Evolutionary conservation across 1,284 basidiomycete genomes (phyloP), one percentile per base, ranked within the genome.

Genomic region (Meira miltonrushii): DNA sequence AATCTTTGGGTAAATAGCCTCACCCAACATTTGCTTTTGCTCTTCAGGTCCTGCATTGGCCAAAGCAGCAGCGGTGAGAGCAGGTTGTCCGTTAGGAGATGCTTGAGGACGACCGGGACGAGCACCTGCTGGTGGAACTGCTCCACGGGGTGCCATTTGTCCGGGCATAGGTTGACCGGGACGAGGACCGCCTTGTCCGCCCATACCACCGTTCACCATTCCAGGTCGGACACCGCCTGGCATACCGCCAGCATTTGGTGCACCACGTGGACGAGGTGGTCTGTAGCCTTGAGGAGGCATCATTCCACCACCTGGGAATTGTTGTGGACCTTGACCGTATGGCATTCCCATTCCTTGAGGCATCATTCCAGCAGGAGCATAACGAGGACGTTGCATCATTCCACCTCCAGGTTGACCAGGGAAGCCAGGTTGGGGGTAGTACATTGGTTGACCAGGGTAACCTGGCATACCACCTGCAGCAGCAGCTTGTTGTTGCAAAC

Each of bases 21-120:
- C 75, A 44, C 75, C 75, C 43, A 78, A 69, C 72, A 78, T 78
- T 66, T 78, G 75, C 75, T 78, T 78, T 69, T 78, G 75, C 67
- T 78, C 75, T 57, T 78, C 75, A 47, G 75, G 75, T 62, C 74
- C 69, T 15, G 75, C 75, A 60, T 75, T 74, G 48, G 75, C 75
- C 11, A 78, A 67, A 17, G 74, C 71, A 51, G 72, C 73, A 13
- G 75, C 72, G 55, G 67, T 78, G 52, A 78, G 64, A 40, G 55
- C 47, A 47, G 71, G 72, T 64, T 71, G 68, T 33, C 62, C 61
- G 52, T 59, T 54, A 1, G 66, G 65, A 41, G 64, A 64, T 25
- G 54, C 62, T 38, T 61, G 61, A 39, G 68, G 25, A 15, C 49
- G 46, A 46, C 15, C 39, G 21, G 57, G 44, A 28, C 59, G 54